Evolutionary conservation across 805 yeast species (phyloP), one percentile per base, ranked within the genome.

Genomic region (Alloascoidea hylecoeti): DNA sequence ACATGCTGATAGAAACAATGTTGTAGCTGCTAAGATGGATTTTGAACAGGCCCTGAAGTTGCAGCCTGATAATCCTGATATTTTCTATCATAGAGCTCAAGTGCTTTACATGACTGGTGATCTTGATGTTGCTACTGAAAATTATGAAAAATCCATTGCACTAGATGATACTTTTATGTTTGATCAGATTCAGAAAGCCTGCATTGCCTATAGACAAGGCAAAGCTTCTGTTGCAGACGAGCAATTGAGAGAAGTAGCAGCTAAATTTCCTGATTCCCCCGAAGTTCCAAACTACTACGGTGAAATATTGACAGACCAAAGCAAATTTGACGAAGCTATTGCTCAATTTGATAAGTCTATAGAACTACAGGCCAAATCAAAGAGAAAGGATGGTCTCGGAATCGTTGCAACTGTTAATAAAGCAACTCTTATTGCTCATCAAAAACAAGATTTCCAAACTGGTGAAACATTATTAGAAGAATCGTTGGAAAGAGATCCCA

Each of bases 241-340:
- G 46, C 30, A 23, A 23, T n/a, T 23, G 30, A 23, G n/a, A 23
- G 30, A 23, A n/a, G 30, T 23, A 9, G 30, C 30, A 23, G 65
- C 68, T 56, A 69, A 69, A 56, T 84, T 84, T 72, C 88, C 95
- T 48, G 72, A 88, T 16, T 71, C 81, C 38, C 84, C 97, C 40
- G 96, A 85, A 58, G 80, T 86, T 49, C 94, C 92, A 64, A 88
- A 85, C 66, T 92, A 86, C 61, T 86, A 78, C 55, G 98, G 97
- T 53, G 98, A 92, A 64, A 78, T 89, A 37, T 68, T 89, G 51
- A 77, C 83, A 44, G 96, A 89, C 56, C 70, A 70, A 50, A 80
- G 79, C 54, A 84, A 82, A 49, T 61, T 72, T 40, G 68, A 57
- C 18, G 78, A 70, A 43, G 96, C 97, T 41, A 59, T 74, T 42